Evolutionary conservation across 2,329 filamentous ascomycete genomes (phyloP), one percentile per base, ranked within the genome.

Genomic region (Pseudogymnoascus sp.): DNA sequence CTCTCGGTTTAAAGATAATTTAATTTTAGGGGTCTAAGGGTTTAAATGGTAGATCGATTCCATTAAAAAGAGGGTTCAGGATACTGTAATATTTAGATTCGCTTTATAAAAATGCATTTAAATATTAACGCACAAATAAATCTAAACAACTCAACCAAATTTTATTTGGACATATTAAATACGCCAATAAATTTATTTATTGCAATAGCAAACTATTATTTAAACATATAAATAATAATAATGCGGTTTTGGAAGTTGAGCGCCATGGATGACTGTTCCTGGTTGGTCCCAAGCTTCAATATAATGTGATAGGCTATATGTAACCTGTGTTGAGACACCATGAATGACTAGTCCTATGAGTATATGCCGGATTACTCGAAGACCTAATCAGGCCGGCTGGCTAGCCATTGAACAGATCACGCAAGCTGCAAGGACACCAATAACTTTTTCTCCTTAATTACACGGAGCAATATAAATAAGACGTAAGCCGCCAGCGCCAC

Each of bases 401-500:
- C 37, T 40, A 16, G n/a, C 12, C 42, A 16, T 31, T 11, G 26
- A 10, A 54, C 11, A 8, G 5, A 54, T 31, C 23, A 31, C n/a
- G 18, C 14, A 5, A 18, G 47, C 18, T 8, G 4, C 6, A 31
- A 23, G 18, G 23, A 31, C 47, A 54, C 47, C 4, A 54, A 54
- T 29, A 40, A 60, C 59, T 60, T 60, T 60, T 60, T 37, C 34
- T 23, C 37, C 57, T 60, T 60, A 37, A 37, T 60, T 60, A 60
- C 37, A 60, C 21, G 34, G 31, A 40, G 57, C 57, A 37, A 23
- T 60, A 37, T 21, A 60, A 60, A 60, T 40, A 37, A 37, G 37
- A 37, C 57, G 3, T 18, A 39, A 60, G 37, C 57, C 57, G 16
- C 57, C 57, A 60, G 37, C 57, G 37, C 31, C 57, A 60, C 31